phyloP scores from a whole-genome alignment of 768 basidiomycete genomes.

The Russula emetica region DNA sequence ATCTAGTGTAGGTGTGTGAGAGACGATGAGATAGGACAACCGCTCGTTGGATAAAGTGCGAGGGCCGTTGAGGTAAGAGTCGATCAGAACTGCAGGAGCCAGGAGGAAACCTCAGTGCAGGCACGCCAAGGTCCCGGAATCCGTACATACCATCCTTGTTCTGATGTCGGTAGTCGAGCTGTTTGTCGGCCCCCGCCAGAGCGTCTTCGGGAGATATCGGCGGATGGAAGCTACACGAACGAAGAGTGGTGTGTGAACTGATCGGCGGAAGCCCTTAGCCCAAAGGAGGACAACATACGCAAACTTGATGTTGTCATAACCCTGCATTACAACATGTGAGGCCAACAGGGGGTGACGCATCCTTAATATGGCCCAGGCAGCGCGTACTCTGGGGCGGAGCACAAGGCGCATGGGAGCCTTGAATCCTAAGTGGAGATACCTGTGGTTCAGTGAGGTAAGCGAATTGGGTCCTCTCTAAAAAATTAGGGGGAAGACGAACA shows the following conservation, averaged over 20 bases:
- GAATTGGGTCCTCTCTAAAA: not conserved
- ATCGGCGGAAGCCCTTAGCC: not conserved
- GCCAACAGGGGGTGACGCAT: slow-evolving; percentile 69
- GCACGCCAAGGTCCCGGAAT: slow-evolving; percentile 5
- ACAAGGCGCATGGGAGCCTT: slow-evolving; percentile 44
- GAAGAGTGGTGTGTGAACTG: not conserved
- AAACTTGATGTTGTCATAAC: slow-evolving; percentile 63
- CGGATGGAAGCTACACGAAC: slow-evolving; percentile 35
- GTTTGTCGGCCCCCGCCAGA: slow-evolving; percentile 44
- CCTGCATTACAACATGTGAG: slow-evolving; percentile 53
- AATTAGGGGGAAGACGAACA: slow-evolving; percentile 44
- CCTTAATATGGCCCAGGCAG: slow-evolving; percentile 71
- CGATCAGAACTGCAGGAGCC: slow-evolving; percentile 48
- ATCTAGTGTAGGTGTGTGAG: slow-evolving; percentile 30
- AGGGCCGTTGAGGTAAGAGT: slow-evolving; percentile 71
- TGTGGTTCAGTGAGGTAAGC: slow-evolving; percentile 32
- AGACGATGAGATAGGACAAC: slow-evolving; percentile 63
- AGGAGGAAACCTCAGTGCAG: not conserved
- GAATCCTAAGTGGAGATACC: slow-evolving; percentile 79
- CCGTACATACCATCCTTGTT: slow-evolving; percentile 49
- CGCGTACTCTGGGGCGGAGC: slow-evolving; percentile 44
- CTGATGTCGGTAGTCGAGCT: slow-evolving; percentile 48
- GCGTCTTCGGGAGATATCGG: slow-evolving; percentile 44
- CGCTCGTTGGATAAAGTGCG: slow-evolving; percentile 64
- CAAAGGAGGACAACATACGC: slow-evolving; percentile 43